phyloP scores from a whole-genome alignment of 2,329 filamentous ascomycete genomes.

The Epichloe scottii region DNA sequence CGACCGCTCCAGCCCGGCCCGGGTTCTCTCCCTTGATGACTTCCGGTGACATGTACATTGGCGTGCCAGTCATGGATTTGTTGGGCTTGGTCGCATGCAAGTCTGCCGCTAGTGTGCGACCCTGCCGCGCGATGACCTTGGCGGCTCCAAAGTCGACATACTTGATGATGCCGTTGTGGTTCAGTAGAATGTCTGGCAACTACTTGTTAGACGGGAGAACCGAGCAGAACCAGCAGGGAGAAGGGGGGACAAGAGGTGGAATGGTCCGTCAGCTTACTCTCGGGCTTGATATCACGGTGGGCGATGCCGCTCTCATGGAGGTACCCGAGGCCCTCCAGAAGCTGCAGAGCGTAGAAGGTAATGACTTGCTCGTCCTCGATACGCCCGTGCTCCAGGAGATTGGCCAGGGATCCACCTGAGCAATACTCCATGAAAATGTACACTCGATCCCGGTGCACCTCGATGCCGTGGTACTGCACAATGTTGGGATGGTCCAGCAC shows the following conservation, averaged over 20 bases:
- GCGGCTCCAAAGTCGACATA: slow-evolving; percentile 98
- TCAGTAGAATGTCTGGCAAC: slow-evolving; percentile 69
- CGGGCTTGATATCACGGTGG: slow-evolving; percentile 95
- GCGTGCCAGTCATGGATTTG: slow-evolving; percentile 91
- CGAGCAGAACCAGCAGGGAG: not conserved
- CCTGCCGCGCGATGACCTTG: slow-evolving; percentile 90
- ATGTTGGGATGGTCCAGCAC: slow-evolving; percentile 95
- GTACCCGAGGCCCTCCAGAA: slow-evolving; percentile 88
- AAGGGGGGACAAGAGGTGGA: not conserved
- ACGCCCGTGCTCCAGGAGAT: slow-evolving; percentile 81
- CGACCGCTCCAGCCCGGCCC: slow-evolving; percentile 73
- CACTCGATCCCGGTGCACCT: slow-evolving; percentile 97
- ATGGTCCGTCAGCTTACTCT: slow-evolving; percentile 50
- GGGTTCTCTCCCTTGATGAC: slow-evolving; percentile 83
- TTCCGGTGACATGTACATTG: slow-evolving; percentile 99
- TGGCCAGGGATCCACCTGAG: slow-evolving; percentile 83
- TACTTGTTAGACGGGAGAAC: slow-evolving; percentile 7
- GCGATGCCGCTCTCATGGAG: slow-evolving; percentile 85
- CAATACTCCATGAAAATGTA: slow-evolving; percentile 99
- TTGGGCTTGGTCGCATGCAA: slow-evolving; percentile 53
- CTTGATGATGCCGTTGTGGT: slow-evolving; percentile 97
- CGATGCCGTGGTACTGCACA: slow-evolving; percentile 94
- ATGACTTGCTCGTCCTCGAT: slow-evolving; percentile 98
- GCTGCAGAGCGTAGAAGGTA: slow-evolving; percentile 89
- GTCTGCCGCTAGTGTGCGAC: slow-evolving; percentile 63